A percentile compares a stretch with the other conserved stretches of the same genome.
phyloP scores from a whole-genome alignment of 73 alveolate species.

The Paramecium tetraurelia region DNA sequence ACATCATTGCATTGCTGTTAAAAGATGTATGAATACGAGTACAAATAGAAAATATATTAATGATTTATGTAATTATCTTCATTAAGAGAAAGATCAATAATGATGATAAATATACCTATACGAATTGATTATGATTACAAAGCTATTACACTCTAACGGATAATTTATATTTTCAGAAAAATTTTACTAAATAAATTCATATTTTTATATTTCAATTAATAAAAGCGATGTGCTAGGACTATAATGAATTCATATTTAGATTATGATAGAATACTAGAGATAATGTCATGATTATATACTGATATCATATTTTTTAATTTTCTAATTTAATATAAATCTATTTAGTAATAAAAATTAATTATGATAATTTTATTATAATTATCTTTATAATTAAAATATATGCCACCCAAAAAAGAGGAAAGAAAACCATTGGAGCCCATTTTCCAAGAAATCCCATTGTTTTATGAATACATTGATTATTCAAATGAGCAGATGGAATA shows the following conservation, averaged over 20 bases:
- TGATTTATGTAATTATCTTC: neutral
- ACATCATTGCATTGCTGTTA: neutral
- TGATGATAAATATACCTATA: neutral
- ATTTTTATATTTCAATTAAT: too few relatives aligned
- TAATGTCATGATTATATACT: too few relatives aligned
- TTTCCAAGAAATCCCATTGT: neutral
- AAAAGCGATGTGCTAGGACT: too few relatives aligned
- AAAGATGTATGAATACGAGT: neutral
- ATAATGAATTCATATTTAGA: too few relatives aligned
- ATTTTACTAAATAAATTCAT: too few relatives aligned
- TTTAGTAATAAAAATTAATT: neutral
- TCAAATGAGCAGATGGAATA: neutral
- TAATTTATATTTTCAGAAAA: too few relatives aligned
- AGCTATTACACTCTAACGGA: neutral
- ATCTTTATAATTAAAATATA: neutral
- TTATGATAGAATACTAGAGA: too few relatives aligned
- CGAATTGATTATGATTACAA: too few relatives aligned
- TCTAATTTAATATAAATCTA: too few relatives aligned
- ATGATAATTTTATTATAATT: neutral
- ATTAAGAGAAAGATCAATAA: neutral
- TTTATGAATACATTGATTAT: constrained; percentile 1
- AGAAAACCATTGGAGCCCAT: constrained; percentile 45
- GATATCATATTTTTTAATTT: too few relatives aligned
- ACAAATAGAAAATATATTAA: neutral
- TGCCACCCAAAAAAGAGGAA: constrained; percentile 51